Base-by-base conservation (phyloP, 2,329 filamentous ascomycete genomes). In the Monosporascus sp. region DNA sequence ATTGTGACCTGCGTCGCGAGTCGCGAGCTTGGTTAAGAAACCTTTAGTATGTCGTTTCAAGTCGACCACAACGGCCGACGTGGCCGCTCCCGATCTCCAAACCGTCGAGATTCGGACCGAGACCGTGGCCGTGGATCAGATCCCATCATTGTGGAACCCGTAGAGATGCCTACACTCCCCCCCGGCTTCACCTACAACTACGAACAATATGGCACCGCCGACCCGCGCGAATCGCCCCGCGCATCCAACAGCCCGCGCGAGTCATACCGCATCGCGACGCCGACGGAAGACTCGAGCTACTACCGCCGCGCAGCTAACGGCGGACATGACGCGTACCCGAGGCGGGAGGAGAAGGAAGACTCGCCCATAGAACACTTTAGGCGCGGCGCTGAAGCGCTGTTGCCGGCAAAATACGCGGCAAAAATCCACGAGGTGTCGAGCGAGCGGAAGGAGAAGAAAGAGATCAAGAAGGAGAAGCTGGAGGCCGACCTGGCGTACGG, bases 401-500 rank as follows among this genome's bases (percentile, higher is more conserved):
- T 68, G 41, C 64, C 65, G 6, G 63, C 66, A 22, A 68, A 68
- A 44, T 68, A 67, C 48, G 59, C 60, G 9, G 57, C 54, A 39
- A 66, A 63, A 53, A 37, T 62, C 5, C 62, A 60, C 50, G 58
- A 68, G 50, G 62, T 62, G 8, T 66, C 69, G 47, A 60, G 58
- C 14, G 69, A 70, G 49, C 65, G 66, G 50, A 67, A 68, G 52
- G 60, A 59, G 44, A 68, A 62, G 48, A 70, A 67, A 51, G 60
- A 63, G 53, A 60, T 64, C 25, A 70, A 66, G 53, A 69, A 67
- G 55, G 65, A 66, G 49, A 64, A 53, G 27, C 49, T 66, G n/a
- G 74, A 78, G 31, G 75, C 78, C 4, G 74, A 79, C 52, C 66
- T 82, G 9, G 78, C 78, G 3, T 83, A 83, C 55, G 80, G 80